A percentile compares a stretch with the other conserved stretches of the same genome.
These are phyloP conservation scores for Moricandia moricandioides DNA, from an alignment of 345 rosid genomes.

Conservation along the genomic window DNA sequence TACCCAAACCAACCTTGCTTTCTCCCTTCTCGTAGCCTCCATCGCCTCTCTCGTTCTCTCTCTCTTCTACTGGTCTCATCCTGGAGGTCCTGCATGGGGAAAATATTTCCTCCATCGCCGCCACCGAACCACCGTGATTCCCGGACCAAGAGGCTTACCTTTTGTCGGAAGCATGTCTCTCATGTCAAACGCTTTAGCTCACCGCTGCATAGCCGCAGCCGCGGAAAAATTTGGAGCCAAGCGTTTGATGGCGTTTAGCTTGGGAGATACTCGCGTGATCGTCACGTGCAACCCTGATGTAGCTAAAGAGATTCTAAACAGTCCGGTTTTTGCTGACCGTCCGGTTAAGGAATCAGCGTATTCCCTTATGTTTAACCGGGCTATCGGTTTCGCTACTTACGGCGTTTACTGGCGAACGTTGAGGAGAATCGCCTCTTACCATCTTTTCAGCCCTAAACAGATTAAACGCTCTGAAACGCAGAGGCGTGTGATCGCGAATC, in stretches of 20 bases:
- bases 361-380: constrained; percentile 65
- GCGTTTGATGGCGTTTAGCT: constrained; percentile 75
- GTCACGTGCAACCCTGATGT: constrained; percentile 65
- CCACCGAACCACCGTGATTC: constrained; percentile 40
- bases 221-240: constrained; percentile 50
- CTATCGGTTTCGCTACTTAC: constrained; percentile 74
- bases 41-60: constrained; percentile 39
- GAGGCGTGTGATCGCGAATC: constrained; percentile 44
- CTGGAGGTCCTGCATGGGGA: constrained; percentile 87
- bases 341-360: constrained; percentile 77
- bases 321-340: constrained; percentile 73
- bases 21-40: constrained; percentile 42
- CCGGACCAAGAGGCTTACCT: constrained; percentile 78
- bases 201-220: constrained; percentile 53
- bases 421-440: constrained; percentile 54
- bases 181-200: constrained; percentile 55
- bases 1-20: constrained; percentile 43
- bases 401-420: constrained; percentile 75
- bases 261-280: constrained; percentile 64
- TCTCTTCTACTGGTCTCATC: constrained; percentile 55
- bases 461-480: constrained; percentile 50
- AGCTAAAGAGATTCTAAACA: constrained; percentile 61
- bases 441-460: constrained; percentile 63
- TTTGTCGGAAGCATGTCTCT: constrained; percentile 63
- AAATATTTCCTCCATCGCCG: constrained; percentile 40